Evolutionary conservation across 1,284 basidiomycete genomes (phyloP).

Genomic region (Schizophyllum commune): DNA sequence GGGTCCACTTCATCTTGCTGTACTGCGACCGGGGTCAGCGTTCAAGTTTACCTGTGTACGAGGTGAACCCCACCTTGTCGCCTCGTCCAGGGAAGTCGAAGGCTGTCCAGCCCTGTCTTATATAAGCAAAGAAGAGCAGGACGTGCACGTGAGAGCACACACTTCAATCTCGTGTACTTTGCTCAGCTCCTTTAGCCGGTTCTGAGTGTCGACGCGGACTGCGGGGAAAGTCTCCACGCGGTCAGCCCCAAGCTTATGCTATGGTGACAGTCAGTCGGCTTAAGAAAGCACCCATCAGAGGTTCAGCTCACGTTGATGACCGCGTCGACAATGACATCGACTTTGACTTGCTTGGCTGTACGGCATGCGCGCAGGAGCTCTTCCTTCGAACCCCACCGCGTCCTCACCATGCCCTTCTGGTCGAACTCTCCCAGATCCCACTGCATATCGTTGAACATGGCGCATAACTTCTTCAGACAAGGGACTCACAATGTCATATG

Average conservation of each 20-base stretch:
- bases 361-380: constrained; percentile 68
- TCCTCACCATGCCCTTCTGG: constrained; percentile 72
- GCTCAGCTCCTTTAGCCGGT: constrained; percentile 52
- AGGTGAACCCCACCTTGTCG: constrained; percentile 45
- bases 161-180: constrained; percentile 69
- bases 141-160: too few species aligned
- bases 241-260: constrained; percentile 86
- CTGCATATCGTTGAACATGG: constrained; percentile 24
- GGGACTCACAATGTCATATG: constrained; percentile 64
- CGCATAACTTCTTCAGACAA: neutral
- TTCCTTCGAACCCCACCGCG: constrained; percentile 89
- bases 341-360: constrained; percentile 45
- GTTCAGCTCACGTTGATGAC: constrained; percentile 58
- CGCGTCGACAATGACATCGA: constrained; percentile 69
- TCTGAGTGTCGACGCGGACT: constrained; percentile 63
- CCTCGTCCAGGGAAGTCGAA: constrained; percentile 79
- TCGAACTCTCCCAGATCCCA: constrained; percentile 94
- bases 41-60: neutral
- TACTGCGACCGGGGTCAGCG: constrained; percentile 38
- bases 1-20: constrained; percentile 59
- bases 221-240: constrained; percentile 69
- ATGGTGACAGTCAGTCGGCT: constrained; percentile 1
- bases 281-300: neutral
- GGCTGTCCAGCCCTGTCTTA: constrained; percentile 70
- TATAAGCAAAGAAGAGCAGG: too few species aligned